Evolutionary conservation across 192 early-diverging fungal species (phyloP).

Genomic region (Lunasporangiospora selenospora): DNA sequence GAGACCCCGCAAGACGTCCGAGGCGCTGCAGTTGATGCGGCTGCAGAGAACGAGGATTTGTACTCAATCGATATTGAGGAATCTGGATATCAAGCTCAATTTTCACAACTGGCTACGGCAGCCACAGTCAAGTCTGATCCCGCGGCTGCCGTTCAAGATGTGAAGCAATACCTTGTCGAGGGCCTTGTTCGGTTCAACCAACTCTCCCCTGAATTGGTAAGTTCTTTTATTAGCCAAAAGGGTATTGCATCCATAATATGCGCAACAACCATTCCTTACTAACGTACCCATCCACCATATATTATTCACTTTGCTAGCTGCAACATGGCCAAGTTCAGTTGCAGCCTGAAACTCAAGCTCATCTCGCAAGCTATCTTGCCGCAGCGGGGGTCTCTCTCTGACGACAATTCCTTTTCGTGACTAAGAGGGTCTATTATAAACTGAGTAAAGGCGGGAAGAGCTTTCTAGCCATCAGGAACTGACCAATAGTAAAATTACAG

Average conservation of each 20-base stretch:
- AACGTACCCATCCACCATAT: no score
- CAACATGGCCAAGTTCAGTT: slow-evolving; percentile 40
- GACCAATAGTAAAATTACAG: no score
- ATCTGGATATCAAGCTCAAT: slow-evolving; percentile 83
- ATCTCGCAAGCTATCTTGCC: slow-evolving; percentile 22
- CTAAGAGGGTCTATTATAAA: no score
- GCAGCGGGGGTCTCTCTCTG: slow-evolving; percentile 25
- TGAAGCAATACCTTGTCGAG: slow-evolving; percentile 58
- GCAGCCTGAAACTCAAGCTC: slow-evolving; percentile 33
- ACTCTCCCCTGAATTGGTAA: slow-evolving; percentile 44
- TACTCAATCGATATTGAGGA: slow-evolving; percentile 78
- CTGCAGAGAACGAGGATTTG: slow-evolving; percentile 62
- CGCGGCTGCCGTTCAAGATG: slow-evolving; percentile 59
- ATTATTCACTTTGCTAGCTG: slow-evolving; percentile 6
- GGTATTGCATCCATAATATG: no score
- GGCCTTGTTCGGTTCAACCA: slow-evolving; percentile 55
- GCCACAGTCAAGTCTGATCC: slow-evolving; percentile 69
- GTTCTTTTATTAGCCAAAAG: slow-evolving; percentile 3
- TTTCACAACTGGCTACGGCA: slow-evolving; percentile 77
- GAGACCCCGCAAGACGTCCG: slow-evolving; percentile 62
- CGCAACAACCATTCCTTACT: no score
- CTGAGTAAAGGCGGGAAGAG: no score
- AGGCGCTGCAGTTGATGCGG: slow-evolving; percentile 50
- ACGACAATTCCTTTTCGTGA: no score
- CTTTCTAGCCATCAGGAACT: no score